Conservation (phyloP, 371 early-diverging fungal species). For the Mortierella sp. region DNA sequence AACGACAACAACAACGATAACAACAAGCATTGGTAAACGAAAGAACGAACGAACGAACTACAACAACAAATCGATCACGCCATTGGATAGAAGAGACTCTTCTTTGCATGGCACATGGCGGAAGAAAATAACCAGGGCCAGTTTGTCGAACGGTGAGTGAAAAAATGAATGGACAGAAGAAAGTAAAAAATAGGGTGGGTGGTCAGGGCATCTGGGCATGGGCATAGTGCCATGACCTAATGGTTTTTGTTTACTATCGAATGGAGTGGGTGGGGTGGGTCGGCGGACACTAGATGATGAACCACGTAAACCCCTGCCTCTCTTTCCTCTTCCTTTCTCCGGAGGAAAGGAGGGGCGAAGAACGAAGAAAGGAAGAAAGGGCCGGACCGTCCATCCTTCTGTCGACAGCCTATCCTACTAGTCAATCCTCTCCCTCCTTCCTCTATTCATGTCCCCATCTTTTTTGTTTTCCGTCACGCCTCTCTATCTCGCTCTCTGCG, state of each 20-base stretch:
- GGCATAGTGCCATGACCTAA: neutral
- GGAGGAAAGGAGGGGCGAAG: no score
- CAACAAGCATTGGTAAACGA: no score
- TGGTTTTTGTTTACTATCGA: neutral
- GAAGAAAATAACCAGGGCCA: neutral
- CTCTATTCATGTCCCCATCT: neutral
- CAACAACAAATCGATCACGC: neutral
- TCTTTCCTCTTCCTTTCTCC: neutral
- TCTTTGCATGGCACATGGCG: neutral
- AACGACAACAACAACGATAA: neutral
- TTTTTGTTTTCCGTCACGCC: conserved; percentile 6
- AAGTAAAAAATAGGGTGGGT: neutral
- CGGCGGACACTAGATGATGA: conserved; percentile 4
- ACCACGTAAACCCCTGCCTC: conserved; percentile 15
- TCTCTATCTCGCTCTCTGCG: neutral
- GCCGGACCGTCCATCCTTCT: neutral
- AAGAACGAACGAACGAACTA: no score
- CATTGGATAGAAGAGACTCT: neutral
- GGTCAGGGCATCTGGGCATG: conserved; percentile 3
- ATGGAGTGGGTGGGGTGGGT: neutral
- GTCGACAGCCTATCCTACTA: neutral
- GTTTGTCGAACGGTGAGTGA: neutral
- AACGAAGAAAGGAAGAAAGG: neutral
- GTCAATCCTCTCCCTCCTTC: neutral
- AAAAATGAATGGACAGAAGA: neutral